Conservation (phyloP, 2,329 filamentous ascomycete genomes). For the Ascosphaera aggregata region DNA sequence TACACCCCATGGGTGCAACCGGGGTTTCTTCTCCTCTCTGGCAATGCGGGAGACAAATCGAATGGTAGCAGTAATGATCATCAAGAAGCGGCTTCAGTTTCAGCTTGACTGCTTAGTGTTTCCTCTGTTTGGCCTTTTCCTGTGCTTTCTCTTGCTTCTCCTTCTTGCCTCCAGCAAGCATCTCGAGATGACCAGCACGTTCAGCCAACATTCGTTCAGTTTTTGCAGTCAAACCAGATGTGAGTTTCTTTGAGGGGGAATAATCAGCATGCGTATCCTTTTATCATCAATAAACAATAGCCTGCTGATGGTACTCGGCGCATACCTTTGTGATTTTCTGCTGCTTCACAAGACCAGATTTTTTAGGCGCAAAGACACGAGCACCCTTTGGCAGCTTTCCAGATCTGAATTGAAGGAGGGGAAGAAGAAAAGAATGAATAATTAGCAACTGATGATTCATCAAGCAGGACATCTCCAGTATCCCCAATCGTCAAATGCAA, state of each 20-base stretch:
- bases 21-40: no score
- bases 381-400: slow-evolving; percentile 23
- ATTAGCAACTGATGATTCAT: no score
- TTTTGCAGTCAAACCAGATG: slow-evolving; percentile 35
- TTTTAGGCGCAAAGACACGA: slow-evolving; percentile 43
- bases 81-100: no score
- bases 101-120: neutral
- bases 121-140: slow-evolving; percentile 8
- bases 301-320: neutral
- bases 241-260: slow-evolving; percentile 27
- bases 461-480: no score
- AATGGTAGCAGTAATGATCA: no score
- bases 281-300: slow-evolving; percentile 1
- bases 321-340: slow-evolving; percentile 37
- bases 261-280: neutral
- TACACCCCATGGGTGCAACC: no score
- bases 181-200: slow-evolving; percentile 45
- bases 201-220: slow-evolving; percentile 45
- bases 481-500: neutral
- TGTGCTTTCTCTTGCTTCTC: slow-evolving; percentile 20
- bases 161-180: slow-evolving; percentile 43
- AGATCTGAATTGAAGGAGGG: slow-evolving; percentile 2
- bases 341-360: slow-evolving; percentile 33
- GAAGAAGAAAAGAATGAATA: no score
- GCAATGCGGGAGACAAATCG: no score